Base-by-base conservation (phyloP, 192 early-diverging fungal genomes). In the Physocladia obscura region DNA sequence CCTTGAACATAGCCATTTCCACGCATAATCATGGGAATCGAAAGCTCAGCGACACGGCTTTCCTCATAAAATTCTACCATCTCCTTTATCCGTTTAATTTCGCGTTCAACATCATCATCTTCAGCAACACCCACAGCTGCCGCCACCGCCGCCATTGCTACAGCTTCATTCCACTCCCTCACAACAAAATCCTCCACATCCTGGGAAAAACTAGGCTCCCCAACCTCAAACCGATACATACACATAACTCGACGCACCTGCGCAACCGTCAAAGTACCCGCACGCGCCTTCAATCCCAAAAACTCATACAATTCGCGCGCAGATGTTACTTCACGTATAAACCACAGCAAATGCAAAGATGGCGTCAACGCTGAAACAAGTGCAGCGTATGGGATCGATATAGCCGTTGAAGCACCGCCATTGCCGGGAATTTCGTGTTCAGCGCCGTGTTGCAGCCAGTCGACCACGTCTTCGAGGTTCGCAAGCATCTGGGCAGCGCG, bases 221-320 rank as follows among this genome's bases (percentile, higher is more conserved):
- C 89, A 13, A 93, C 90, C 70, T 98, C 96, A 74, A 95, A 98
- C 19, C 89, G 81, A 73, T 98, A 98, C 40, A 84, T 78, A 27
- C 83, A 81, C 48, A 95, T 86, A 11, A 83, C 86, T 2, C 89
- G 81, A 50, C 88, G 86, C 31, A 93, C 82, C 69, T 95, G 93
- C 31, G 86, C 82, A 19, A 58, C 65, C 13, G 70, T 67, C 4
- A 84, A 50, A 19, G 81, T 55, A 52, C 88, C 82, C 64, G 90
- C 82, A 83, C 80, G 6, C 5, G 59, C 26, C 31, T 84, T 87
- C 11, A 88, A 90, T 60, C 92, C 87, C 36, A 94, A 83, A 77
- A 89, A 93, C 39, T 87, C 86, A 6, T 76, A 72, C 31, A 98
- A 83, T 50, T 90, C 88, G 0, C 82, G 79, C n/a, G 92, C 73